phyloP scores from a whole-genome alignment of 1,139 yeast genomes.

The Candida tetrigidarum region DNA sequence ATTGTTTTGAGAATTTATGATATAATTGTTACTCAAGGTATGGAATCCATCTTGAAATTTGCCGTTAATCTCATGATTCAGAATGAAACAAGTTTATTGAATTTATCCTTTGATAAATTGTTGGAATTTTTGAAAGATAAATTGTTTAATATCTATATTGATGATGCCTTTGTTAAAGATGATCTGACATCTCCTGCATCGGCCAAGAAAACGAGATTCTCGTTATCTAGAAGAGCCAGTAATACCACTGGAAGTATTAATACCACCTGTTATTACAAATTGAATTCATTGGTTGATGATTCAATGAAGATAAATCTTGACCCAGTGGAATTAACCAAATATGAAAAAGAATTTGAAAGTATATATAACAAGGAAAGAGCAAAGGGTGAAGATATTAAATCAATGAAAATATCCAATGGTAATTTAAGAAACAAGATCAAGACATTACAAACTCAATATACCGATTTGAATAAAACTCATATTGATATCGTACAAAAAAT shows the following conservation, averaged over 20 bases:
- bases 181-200: conserved; percentile 1
- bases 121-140: conserved; percentile 78
- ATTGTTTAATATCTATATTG: conserved; percentile 71
- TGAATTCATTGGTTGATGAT: conserved; percentile 77
- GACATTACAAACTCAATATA: conserved; percentile 71
- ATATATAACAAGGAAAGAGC: conserved; percentile 70
- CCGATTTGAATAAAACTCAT: conserved; percentile 78
- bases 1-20: conserved; percentile 85
- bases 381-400: conserved; percentile 71
- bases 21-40: conserved; percentile 84
- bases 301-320: conserved; percentile 73
- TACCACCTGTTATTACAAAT: conserved; percentile 49
- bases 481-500: conserved; percentile 44
- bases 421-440: conserved; percentile 75
- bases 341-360: conserved; percentile 74
- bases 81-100: conserved; percentile 61
- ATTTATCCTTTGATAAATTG: conserved; percentile 73
- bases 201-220: conserved; percentile 20
- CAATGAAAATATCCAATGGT: conserved; percentile 67
- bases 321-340: conserved; percentile 72
- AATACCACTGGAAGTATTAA: background rate
- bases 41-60: conserved; percentile 80
- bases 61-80: conserved; percentile 76
- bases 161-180: conserved; percentile 35
- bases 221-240: conserved; percentile 14